Base-by-base conservation (phyloP, 306 rosid genomes). In the Lupinus albus region DNA sequence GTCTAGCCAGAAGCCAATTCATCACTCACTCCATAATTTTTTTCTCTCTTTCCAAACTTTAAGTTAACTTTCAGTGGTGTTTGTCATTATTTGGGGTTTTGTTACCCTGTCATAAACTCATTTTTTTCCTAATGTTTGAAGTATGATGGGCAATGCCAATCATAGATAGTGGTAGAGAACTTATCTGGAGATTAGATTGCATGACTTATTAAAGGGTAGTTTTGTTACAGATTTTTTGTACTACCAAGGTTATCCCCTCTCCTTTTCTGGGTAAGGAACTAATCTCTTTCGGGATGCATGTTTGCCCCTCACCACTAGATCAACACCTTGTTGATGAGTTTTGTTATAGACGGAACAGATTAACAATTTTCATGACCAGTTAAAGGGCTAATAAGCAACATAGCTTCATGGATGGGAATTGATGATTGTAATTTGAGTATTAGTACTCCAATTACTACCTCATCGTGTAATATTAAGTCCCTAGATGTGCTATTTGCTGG, bases 91-190 rank as follows among this genome's bases (percentile, higher is more conserved):
- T 32, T 46, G 4, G 62, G 3, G 13, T 46, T 35, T 33, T 71
- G 20, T 36, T 71, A 35, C 32, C 67, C 10, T 1, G n/a, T 39
- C 0, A 4, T 25, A 25, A 25, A 25, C 4, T 25, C 4, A 25
- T 25, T 3, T 1, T 55, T 69, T 44, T 10, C 2, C 35, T 17
- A 13, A 3, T 0, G 6, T 17, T 28, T 16, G 9, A 13, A 54
- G 25, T 11, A 4, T 33, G 38, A 6, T 48, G 60, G 60, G 18
- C 8, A 36, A 4, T 46, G 28, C 35, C 38, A 69, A 9, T 47
- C 61, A 70, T 70, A 41, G 45, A 20, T 13, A 41, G 32, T 68
- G 21, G 25, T 18, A 45, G 58, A 57, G 48, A 70, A 14, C 38
- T 9, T 32, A 16, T 6, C 28, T 9, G 7, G 12, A 56, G 21